Evolutionary conservation across 2,329 filamentous ascomycete species (phyloP).

Genomic region (Madurella mycetomatis): DNA sequence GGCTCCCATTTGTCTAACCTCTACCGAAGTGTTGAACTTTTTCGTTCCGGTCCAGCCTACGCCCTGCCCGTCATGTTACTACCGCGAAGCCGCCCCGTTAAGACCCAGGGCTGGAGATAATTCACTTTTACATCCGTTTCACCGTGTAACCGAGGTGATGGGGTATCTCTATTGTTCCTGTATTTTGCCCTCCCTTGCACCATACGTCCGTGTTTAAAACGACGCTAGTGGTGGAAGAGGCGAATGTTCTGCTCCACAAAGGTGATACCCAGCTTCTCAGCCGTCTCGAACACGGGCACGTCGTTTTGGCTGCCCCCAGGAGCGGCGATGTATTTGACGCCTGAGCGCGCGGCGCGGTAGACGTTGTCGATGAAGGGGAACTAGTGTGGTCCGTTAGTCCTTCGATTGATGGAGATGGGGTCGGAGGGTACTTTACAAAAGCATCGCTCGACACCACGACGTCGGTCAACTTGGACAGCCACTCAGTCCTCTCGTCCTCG

Average conservation of each 20-base stretch:
- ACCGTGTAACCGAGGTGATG: slow-evolving; percentile 3
- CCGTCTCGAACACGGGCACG: slow-evolving; percentile 74
- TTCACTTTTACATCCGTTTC: slow-evolving; percentile 13
- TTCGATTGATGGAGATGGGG: background rate
- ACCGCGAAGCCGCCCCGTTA: background rate
- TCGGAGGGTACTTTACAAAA: slow-evolving; percentile 62
- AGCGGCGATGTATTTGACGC: slow-evolving; percentile 92
- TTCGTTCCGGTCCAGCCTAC: slow-evolving; percentile 4
- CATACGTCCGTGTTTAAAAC: background rate
- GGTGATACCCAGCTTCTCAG: slow-evolving; percentile 85
- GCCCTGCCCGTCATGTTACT: background rate
- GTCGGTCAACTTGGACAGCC: slow-evolving; percentile 74
- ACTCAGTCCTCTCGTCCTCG: slow-evolving; percentile 75
- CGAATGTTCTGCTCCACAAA: slow-evolving; percentile 94
- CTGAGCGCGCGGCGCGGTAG: slow-evolving; percentile 82
- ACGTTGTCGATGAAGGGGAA: slow-evolving; percentile 99
- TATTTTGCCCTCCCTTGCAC: background rate
- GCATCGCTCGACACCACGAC: slow-evolving; percentile 92
- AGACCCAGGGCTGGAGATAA: background rate
- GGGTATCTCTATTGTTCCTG: slow-evolving; percentile 16
- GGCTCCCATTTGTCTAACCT: slow-evolving; percentile 9
- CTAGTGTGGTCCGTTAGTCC: slow-evolving; percentile 37
- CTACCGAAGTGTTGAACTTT: slow-evolving; percentile 26
- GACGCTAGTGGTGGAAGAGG: slow-evolving; percentile 82
- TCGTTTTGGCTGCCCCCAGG: slow-evolving; percentile 89